These are phyloP conservation scores for Antrodiella citrinella DNA, from an alignment of 768 basidiomycete species.

Conservation along the genomic window DNA sequence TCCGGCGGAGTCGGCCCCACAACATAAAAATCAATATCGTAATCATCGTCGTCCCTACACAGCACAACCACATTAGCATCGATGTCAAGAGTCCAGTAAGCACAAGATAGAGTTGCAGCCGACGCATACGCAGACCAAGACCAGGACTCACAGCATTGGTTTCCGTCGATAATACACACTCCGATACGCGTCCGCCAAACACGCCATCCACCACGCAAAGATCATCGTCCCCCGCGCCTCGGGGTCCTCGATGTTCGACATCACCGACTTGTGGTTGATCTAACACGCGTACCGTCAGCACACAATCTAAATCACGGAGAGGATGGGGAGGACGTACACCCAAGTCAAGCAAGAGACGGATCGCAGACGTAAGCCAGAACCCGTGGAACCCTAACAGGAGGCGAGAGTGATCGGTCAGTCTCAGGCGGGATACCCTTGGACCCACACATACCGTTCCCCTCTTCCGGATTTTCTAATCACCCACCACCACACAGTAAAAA, in stretches of 20 bases:
- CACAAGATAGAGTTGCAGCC: not conserved
- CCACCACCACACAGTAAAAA: not conserved
- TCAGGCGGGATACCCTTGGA: constrained; percentile 10
- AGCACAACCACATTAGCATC: no score
- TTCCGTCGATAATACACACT: constrained; percentile 81
- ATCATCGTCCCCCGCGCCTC: constrained; percentile 80
- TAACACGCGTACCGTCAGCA: constrained; percentile 20
- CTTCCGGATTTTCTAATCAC: constrained; percentile 7
- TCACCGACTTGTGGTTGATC: constrained; percentile 82
- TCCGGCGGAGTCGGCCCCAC: constrained; percentile 46
- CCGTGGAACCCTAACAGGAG: constrained; percentile 78
- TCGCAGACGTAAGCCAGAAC: constrained; percentile 76
- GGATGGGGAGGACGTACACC: constrained; percentile 38
- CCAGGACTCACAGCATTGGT: constrained; percentile 52
- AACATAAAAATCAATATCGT: constrained; percentile 84
- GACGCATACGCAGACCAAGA: not conserved
- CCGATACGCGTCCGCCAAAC: constrained; percentile 75
- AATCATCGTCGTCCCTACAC: constrained; percentile 71
- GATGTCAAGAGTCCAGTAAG: constrained; percentile 1
- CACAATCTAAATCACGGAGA: not conserved
- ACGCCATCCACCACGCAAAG: constrained; percentile 93
- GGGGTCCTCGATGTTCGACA: constrained; percentile 62
- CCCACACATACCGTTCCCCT: constrained; percentile 5
- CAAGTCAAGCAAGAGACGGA: constrained; percentile 71
- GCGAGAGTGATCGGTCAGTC: no score